Conservation (phyloP, 2,329 filamentous ascomycete species). For the Colletotrichum sp. region DNA sequence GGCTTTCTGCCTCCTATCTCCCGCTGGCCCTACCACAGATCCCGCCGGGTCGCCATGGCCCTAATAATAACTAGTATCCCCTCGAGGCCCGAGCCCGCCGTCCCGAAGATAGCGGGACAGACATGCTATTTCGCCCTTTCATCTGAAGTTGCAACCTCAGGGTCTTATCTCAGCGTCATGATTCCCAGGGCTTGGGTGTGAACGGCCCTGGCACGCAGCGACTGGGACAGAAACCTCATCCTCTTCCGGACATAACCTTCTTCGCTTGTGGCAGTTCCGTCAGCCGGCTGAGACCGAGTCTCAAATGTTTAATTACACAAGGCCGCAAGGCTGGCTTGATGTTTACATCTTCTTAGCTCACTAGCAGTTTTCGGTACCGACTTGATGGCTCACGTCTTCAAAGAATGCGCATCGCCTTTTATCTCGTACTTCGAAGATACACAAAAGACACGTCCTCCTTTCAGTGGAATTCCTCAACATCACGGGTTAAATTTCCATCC, state of each 20-base stretch:
- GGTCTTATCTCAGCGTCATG: not conserved
- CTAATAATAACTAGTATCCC: not conserved
- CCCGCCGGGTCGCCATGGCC: not conserved
- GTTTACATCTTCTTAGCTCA: not conserved
- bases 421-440: not conserved
- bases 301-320: slow-evolving; percentile 12
- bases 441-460: not conserved
- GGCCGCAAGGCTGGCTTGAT: not conserved
- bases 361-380: not conserved
- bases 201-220: not conserved
- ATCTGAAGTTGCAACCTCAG: not conserved
- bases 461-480: not conserved
- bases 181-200: not conserved
- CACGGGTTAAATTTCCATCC: not conserved
- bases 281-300: slow-evolving; percentile 5
- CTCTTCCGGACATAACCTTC: not conserved
- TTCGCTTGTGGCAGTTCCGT: not conserved
- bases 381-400: not conserved
- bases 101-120: not conserved
- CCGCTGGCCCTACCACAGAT: slow-evolving; percentile 1
- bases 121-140: not conserved
- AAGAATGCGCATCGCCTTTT: not conserved
- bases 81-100: not conserved
- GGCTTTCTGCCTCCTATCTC: not conserved
- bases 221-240: not conserved